Evolutionary conservation across 228 moss, liverwort and hornwort genomes (phyloP), one percentile per base, ranked within the genome.

Genomic region (Sphagnum fallax): DNA sequence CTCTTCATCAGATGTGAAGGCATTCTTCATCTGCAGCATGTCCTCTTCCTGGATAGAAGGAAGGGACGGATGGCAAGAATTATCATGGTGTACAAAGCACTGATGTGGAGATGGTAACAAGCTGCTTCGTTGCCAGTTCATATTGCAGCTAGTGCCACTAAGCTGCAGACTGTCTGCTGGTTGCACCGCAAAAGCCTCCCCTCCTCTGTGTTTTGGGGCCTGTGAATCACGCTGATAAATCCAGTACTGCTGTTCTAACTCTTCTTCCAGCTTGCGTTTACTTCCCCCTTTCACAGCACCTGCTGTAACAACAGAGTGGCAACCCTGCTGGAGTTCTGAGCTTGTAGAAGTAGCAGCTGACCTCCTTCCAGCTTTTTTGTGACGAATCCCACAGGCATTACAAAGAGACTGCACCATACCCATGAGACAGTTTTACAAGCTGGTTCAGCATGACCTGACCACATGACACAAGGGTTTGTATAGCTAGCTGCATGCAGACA

Each of bases 381-480:
- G 85, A 0, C 91, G 87, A 15, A 92, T 92, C 11, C 91, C 91
- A 66, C 91, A 92, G 0, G 91, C 91, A 63, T 92, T 92, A 69
- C 91, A 92, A 3, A 92, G 79, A 48, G 91, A 92, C 81, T 89
- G 82, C 32, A 32, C 32, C 32, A 32, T 32, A 32, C 32, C 32
- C 32, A 32, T 32, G 32, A 32, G 32, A 32, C 81, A 74, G 32
- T 32, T 32, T 32, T 32, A 15, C 0, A 16, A 11, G 6, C 6
- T 10, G 16, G 62, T 32, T 10, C 48, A 48, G 48, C 8, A 10
- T 13, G 7, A 50, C 11, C 48, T 10, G 10, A 48, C 0, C 61
- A 62, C 16, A 15, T 11, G 10, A 13, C 6, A 16, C 61, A 62
- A 55, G 2, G 55, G 55, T 8, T 8, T 55, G 32, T 32, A 32